A percentile compares a stretch with the other conserved stretches of the same genome.
phyloP scores from a whole-genome alignment of 2,329 filamentous ascomycete species.

The Trichophyton mentagrophytes region DNA sequence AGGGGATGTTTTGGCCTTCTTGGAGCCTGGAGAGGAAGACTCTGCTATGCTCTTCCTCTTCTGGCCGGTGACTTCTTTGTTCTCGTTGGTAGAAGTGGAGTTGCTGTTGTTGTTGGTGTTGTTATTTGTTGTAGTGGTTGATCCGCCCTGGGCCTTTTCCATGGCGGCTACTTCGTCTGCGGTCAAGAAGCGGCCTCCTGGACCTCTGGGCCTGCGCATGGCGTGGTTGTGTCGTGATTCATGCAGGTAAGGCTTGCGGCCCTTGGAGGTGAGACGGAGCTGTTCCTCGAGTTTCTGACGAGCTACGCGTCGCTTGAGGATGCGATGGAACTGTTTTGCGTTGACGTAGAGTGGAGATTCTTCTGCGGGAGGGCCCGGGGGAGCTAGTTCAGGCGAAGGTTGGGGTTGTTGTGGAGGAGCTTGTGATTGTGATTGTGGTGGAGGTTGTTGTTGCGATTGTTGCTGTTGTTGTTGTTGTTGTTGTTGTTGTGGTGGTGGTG shows the following conservation, averaged over 20 bases:
- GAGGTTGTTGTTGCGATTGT: conserved; percentile 35
- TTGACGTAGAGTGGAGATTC: conserved; percentile 96
- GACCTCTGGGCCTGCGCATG: conserved; percentile 87
- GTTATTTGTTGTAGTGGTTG: background rate
- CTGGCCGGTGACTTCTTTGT: conserved; percentile 18
- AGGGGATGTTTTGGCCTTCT: conserved; percentile 30
- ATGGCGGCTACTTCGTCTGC: conserved; percentile 86
- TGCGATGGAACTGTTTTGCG: conserved; percentile 96
- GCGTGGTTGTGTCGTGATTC: conserved; percentile 97
- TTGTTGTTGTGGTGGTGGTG: conserved; percentile 39
- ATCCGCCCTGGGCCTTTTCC: conserved; percentile 48
- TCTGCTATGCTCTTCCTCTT: conserved; percentile 42
- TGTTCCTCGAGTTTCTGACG: conserved; percentile 89
- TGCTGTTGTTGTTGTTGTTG: background rate
- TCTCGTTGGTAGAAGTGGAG: conserved; percentile 12
- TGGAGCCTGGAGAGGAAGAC: conserved; percentile 26
- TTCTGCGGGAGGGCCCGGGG: conserved; percentile 52
- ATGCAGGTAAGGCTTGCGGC: conserved; percentile 90
- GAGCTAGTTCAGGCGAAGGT: conserved; percentile 39
- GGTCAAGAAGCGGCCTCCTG: conserved; percentile 88
- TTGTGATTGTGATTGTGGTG: conserved; percentile 41
- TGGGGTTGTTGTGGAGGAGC: conserved; percentile 50
- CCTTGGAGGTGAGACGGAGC: conserved; percentile 81
- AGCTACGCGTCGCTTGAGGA: conserved; percentile 84
- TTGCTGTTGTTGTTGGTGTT: too few species aligned